A percentile compares a stretch with the other conserved stretches of the same genome.
phyloP scores from a whole-genome alignment of 805 yeast species.

The Metschnikowia drakensbergensis region DNA sequence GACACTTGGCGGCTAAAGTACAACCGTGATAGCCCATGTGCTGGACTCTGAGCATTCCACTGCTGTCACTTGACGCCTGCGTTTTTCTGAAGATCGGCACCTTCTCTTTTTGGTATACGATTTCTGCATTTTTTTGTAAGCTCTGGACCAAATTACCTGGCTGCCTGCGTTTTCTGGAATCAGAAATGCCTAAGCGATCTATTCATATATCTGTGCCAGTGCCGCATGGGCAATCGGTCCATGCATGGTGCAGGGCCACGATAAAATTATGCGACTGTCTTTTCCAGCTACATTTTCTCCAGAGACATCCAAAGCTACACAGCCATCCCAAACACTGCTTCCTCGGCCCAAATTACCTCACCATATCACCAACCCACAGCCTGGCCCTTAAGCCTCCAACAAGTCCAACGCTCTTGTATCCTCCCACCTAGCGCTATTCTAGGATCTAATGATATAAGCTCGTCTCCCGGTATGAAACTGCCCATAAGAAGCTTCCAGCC shows the following conservation, averaged over 20 bases:
- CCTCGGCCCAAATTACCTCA: background rate
- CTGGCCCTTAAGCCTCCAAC: background rate
- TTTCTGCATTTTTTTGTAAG: no score
- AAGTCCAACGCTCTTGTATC: background rate
- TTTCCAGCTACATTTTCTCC: background rate
- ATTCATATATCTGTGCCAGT: background rate
- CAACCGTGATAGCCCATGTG: no score
- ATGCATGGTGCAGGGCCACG: slow-evolving; percentile 4
- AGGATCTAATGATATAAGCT: background rate
- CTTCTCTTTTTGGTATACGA: no score
- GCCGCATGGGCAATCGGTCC: slow-evolving; percentile 1
- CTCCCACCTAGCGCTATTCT: background rate
- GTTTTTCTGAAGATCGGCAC: no score
- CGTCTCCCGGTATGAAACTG: slow-evolving; percentile 6
- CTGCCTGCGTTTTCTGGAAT: no score
- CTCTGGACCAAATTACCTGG: no score
- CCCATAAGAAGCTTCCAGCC: slow-evolving; percentile 16
- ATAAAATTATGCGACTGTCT: slow-evolving; percentile 1
- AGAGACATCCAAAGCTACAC: background rate
- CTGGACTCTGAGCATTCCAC: no score
- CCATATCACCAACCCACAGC: background rate
- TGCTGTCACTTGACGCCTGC: no score
- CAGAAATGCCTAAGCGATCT: background rate
- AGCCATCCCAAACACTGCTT: background rate
- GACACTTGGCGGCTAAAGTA: no score